Evolutionary conservation across 176 grass and related monocot genomes (phyloP).

Genomic region (Dendrocalamus sinicus): DNA sequence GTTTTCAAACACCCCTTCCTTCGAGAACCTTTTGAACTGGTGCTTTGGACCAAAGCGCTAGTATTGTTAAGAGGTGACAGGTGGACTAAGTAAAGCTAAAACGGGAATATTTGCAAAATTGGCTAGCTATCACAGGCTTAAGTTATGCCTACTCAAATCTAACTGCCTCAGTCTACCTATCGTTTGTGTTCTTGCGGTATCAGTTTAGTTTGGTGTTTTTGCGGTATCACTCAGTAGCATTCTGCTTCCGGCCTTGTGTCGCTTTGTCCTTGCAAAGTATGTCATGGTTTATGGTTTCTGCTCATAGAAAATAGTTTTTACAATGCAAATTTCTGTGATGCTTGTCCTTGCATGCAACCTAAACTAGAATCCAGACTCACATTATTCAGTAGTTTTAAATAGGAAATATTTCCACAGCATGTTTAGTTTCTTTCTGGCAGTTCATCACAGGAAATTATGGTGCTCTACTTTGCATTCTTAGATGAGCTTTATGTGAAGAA

Average conservation of each 20-base stretch:
- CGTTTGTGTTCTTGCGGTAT: not conserved
- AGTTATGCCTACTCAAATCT: not conserved
- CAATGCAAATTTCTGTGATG: not conserved
- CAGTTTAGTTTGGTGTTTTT: not conserved
- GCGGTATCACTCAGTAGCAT: not conserved
- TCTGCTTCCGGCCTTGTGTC: no score
- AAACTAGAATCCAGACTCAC: not conserved
- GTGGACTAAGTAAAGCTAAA: conserved; percentile 7
- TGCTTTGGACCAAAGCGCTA: not conserved
- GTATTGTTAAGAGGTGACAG: not conserved
- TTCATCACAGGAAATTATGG: not conserved
- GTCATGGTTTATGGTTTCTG: not conserved
- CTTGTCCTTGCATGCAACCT: not conserved
- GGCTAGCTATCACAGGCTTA: not conserved
- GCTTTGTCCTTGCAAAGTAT: not conserved
- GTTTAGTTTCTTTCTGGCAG: not conserved
- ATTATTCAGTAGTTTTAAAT: not conserved
- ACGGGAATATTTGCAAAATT: not conserved
- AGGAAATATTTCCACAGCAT: not conserved
- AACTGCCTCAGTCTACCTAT: not conserved
- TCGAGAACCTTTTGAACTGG: not conserved
- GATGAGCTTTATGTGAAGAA: not conserved
- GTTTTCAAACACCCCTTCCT: not conserved
- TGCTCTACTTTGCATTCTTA: not conserved
- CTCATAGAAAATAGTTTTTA: not conserved